phyloP scores from a whole-genome alignment of 2,329 filamentous ascomycete genomes.

The Epichloe elymi region DNA sequence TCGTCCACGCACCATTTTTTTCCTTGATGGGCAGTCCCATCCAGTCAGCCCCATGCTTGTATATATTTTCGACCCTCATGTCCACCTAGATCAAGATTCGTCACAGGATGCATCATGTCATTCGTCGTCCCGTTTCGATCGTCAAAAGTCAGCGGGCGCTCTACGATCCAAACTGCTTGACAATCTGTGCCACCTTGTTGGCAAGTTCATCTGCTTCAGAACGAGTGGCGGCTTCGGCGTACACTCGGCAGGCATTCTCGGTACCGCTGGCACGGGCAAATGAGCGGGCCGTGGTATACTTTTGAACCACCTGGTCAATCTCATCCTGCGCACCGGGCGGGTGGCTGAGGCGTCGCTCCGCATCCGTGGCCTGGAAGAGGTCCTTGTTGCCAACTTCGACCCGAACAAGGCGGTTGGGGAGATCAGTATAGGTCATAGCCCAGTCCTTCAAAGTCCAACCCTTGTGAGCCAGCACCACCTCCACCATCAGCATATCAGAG shows the following conservation, averaged over 20 bases:
- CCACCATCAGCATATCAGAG: conserved; percentile 89
- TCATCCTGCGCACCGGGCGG: conserved; percentile 69
- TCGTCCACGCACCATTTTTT: neutral
- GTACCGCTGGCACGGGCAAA: conserved; percentile 92
- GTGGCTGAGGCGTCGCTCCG: conserved; percentile 73
- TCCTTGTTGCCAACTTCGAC: conserved; percentile 83
- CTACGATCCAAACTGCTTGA: conserved; percentile 42
- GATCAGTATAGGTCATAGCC: conserved; percentile 83
- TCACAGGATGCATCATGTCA: neutral
- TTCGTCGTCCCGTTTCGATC: neutral
- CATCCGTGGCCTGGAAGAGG: conserved; percentile 82
- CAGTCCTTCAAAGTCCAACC: conserved; percentile 81
- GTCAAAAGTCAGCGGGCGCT: conserved; percentile 2
- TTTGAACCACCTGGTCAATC: conserved; percentile 78
- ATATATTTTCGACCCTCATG: neutral
- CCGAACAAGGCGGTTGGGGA: conserved; percentile 88
- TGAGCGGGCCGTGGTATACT: conserved; percentile 77
- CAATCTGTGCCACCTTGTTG: conserved; percentile 64
- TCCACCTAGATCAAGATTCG: neutral
- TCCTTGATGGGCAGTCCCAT: neutral
- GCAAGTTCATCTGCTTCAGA: conserved; percentile 86
- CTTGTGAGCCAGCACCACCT: conserved; percentile 93
- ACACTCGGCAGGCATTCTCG: conserved; percentile 90
- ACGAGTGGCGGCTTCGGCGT: conserved; percentile 82
- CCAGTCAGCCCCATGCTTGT: neutral